Base-by-base conservation (phyloP, 164 flowering plant species). In the Piper betle region DNA sequence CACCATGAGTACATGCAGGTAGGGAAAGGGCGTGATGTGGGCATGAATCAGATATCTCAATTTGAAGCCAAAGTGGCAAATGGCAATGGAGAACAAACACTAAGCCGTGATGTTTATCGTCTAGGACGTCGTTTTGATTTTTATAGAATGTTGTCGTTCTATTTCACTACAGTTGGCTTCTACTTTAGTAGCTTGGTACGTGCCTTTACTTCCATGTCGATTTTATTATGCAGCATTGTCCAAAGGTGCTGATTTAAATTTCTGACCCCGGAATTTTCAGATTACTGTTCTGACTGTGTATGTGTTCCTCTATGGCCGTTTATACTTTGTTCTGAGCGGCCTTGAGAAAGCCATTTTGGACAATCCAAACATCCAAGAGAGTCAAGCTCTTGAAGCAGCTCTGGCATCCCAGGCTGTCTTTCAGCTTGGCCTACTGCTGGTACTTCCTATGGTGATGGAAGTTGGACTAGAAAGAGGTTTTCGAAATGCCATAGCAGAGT, bases 1-100 rank as follows among this genome's bases (percentile, higher is more conserved):
- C 98, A 93, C 78, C 97, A 93, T 71, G 97, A 93, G 64, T 93
- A 93, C 58, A 86, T 93, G 66, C 98, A 93, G 84, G 96, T 87
- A 15, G 98, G 98, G 61, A 93, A 90, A 73, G 97, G 97, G 4
- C 87, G 97, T 64, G 98, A 90, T 80, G 97, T 93, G 43, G 98
- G 98, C 20, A 84, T 93, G 96, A 93, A 93, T 72, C 98, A 90
- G 66, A 90, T 93, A 68, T 93, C 98, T 48, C 77, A 58, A 41
- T 93, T 93, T 79, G 97, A 93, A 76, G 98, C 97, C 50, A 90
- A 93, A 77, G 96, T 93, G 65, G 87, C 98, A 63, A 90, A 87
- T 78, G 98, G 98, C 70, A 93, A 93, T 79, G 98, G 94, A 68
- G 98, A 93, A 71, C 98, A 93, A 73, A 93, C 97, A 55, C 85